Conservation (phyloP, 1,139 yeast genomes). For the Chernovozyma sophiae-reginae region DNA sequence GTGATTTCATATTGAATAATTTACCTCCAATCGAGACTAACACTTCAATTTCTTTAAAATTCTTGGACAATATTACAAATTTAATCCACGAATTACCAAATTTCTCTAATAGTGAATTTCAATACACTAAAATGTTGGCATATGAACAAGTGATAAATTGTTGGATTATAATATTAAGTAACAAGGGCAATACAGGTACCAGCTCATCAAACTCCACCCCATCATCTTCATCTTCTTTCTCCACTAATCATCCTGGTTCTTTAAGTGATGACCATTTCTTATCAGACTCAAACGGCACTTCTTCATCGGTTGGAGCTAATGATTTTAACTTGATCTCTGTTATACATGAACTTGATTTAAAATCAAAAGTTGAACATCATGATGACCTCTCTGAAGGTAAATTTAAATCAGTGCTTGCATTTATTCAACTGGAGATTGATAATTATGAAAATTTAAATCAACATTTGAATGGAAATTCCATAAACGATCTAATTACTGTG, state of each 20-base stretch:
- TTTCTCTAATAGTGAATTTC: slow-evolving; percentile 68
- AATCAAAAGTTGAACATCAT: slow-evolving; percentile 52
- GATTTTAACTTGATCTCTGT: slow-evolving; percentile 26
- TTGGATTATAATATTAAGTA: slow-evolving; percentile 62
- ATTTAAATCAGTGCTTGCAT: slow-evolving; percentile 45
- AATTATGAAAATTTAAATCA: slow-evolving; percentile 23
- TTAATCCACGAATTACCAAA: slow-evolving; percentile 68
- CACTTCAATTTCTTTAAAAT: slow-evolving; percentile 54
- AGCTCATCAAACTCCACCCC: slow-evolving; percentile 5
- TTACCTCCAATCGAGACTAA: slow-evolving; percentile 74
- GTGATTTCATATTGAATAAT: slow-evolving; percentile 75
- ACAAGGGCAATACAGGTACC: slow-evolving; percentile 11
- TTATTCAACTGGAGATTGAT: slow-evolving; percentile 37
- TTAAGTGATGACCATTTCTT: background rate
- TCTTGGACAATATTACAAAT: slow-evolving; percentile 63
- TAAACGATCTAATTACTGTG: slow-evolving; percentile 41
- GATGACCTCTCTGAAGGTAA: slow-evolving; percentile 54
- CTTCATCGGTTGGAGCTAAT: slow-evolving; percentile 2
- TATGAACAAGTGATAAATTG: slow-evolving; percentile 77
- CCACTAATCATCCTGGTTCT: background rate
- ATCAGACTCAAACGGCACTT: slow-evolving; percentile 2
- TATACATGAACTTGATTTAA: slow-evolving; percentile 30
- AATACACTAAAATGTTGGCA: slow-evolving; percentile 67
- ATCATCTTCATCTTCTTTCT: background rate
- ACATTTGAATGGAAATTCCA: slow-evolving; percentile 16